Percentiles rank a stretch among this genome's conserved stretches.
These are phyloP conservation scores for Nevesoporus exiguus DNA, from an alignment of 768 basidiomycete genomes.

Conservation along the genomic window DNA sequence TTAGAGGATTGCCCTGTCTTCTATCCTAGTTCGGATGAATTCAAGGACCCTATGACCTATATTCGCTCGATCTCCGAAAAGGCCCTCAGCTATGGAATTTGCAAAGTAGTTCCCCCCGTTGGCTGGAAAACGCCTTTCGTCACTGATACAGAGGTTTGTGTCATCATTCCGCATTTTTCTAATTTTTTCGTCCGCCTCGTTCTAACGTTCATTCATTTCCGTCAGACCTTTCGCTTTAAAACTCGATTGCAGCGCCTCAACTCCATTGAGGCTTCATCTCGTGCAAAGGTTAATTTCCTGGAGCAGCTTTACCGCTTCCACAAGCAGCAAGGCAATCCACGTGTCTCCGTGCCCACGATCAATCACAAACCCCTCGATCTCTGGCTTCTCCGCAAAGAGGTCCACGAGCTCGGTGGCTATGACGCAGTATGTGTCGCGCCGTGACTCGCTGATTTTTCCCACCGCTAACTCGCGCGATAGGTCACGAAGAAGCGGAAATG, in stretches of 20 bases:
- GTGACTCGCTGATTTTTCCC: slow-evolving; percentile 15
- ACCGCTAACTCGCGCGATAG: slow-evolving; percentile 41
- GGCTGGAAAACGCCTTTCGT: slow-evolving; percentile 97
- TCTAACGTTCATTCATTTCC: slow-evolving; percentile 25
- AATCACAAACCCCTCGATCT: slow-evolving; percentile 91
- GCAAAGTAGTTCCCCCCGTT: slow-evolving; percentile 91
- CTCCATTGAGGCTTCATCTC: slow-evolving; percentile 93
- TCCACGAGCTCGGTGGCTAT: slow-evolving; percentile 84
- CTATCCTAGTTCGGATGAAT: slow-evolving; percentile 87
- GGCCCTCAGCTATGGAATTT: slow-evolving; percentile 81
- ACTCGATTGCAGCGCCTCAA: slow-evolving; percentile 93
- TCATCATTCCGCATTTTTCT: slow-evolving; percentile 24
- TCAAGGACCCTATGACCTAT: slow-evolving; percentile 91
- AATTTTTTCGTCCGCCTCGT: slow-evolving; percentile 16
- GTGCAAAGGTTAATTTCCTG: slow-evolving; percentile 95
- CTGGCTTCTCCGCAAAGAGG: slow-evolving; percentile 91
- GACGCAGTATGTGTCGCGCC: slow-evolving; percentile 59
- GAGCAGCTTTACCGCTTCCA: slow-evolving; percentile 97
- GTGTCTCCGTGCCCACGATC: slow-evolving; percentile 90
- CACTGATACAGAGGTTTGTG: slow-evolving; percentile 85
- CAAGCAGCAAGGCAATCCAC: slow-evolving; percentile 88
- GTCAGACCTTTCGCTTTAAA: slow-evolving; percentile 85
- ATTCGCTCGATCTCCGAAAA: slow-evolving; percentile 74
- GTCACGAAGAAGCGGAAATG: slow-evolving; percentile 84
- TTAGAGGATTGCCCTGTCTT: slow-evolving; percentile 88